Evolutionary conservation across 2,329 filamentous ascomycete genomes (phyloP).

Genomic region (Xylaria arbuscula): DNA sequence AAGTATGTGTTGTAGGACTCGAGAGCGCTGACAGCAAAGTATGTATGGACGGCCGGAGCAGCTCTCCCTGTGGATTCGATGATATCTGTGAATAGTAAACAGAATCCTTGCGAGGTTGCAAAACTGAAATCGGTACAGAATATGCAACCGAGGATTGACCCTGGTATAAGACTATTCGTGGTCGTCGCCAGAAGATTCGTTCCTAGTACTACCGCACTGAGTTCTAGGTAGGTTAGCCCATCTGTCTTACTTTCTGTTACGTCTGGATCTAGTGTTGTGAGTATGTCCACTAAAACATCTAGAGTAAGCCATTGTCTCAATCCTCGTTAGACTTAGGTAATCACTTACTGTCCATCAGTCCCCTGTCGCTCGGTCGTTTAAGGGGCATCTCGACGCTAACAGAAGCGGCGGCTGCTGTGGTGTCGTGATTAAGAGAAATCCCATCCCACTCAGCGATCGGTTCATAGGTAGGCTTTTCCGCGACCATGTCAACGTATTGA

Average conservation of each 20-base stretch:
- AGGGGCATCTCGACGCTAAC: neutral
- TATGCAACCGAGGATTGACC: constrained; percentile 9
- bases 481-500: constrained; percentile 18
- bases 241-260: neutral
- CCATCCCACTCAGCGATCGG: constrained; percentile 19
- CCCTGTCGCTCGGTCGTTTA: constrained; percentile 6
- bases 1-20: constrained; percentile 1
- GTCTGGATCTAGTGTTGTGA: neutral
- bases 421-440: constrained; percentile 1
- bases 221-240: neutral
- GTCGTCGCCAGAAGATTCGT: neutral
- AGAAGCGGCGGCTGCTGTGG: constrained; percentile 3
- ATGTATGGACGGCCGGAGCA: constrained; percentile 9
- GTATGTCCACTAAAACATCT: constrained; percentile 9
- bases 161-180: constrained; percentile 4
- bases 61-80: constrained; percentile 22
- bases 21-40: neutral
- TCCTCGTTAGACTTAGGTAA: neutral
- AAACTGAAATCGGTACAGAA: constrained; percentile 18
- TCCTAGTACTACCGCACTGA: constrained; percentile 2
- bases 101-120: neutral
- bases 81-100: constrained; percentile 18
- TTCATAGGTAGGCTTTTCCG: constrained; percentile 6
- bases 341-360: constrained; percentile 19
- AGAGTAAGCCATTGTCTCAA: neutral